These are phyloP conservation scores for Colletotrichum sp. DNA, from an alignment of 2,329 filamentous ascomycete genomes.

Conservation along the genomic window DNA sequence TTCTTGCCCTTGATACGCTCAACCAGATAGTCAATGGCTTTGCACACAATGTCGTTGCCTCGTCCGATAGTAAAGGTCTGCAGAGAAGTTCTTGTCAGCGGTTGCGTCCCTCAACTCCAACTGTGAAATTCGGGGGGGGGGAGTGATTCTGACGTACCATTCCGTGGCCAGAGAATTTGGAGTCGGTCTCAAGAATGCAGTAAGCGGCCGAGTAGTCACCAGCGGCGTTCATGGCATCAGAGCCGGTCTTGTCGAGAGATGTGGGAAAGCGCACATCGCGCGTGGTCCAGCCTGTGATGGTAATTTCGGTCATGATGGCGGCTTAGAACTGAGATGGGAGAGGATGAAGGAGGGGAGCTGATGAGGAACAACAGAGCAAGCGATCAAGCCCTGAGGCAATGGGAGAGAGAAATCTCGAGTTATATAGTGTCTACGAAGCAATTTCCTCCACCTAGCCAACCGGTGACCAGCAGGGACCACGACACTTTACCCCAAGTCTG, in stretches of 20 bases:
- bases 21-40: constrained; percentile 79
- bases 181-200: constrained; percentile 86
- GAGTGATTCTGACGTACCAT: constrained; percentile 63
- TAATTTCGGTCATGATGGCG: constrained; percentile 59
- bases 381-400: not conserved
- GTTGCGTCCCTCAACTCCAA: not conserved
- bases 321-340: not conserved
- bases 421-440: constrained; percentile 14
- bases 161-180: constrained; percentile 73
- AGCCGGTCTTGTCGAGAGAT: constrained; percentile 95
- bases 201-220: constrained; percentile 95
- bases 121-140: not conserved
- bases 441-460: not conserved
- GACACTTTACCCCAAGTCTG: constrained; percentile 10
- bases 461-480: not conserved
- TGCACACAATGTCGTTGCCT: constrained; percentile 91
- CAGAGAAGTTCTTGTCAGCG: not conserved
- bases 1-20: constrained; percentile 78
- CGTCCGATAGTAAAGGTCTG: constrained; percentile 84
- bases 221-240: constrained; percentile 95
- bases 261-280: constrained; percentile 83
- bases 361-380: not conserved
- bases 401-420: not conserved
- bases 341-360: not conserved
- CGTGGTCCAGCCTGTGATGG: constrained; percentile 74